Conservation (phyloP, 352 stramenopile genomes). For the Thraustotheca clavata region DNA sequence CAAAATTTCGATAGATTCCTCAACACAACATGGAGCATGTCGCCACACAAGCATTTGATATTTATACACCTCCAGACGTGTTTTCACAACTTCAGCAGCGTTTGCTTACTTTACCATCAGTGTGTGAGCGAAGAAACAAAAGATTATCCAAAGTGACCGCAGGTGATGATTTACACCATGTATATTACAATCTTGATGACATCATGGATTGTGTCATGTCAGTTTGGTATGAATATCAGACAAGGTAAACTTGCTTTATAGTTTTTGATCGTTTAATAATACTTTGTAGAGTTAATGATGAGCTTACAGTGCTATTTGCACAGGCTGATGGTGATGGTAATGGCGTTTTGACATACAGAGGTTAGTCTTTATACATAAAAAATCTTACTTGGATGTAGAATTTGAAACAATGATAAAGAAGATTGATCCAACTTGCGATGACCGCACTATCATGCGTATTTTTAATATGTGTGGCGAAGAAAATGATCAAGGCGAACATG, state of each 20-base stretch:
- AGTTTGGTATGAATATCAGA: constrained; percentile 57
- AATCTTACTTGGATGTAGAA: constrained; percentile 23
- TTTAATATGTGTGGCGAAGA: constrained; percentile 73
- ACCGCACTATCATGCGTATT: constrained; percentile 47
- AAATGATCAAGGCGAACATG: constrained; percentile 71
- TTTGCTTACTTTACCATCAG: constrained; percentile 1
- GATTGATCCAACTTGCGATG: constrained; percentile 41
- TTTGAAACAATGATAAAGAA: constrained; percentile 49
- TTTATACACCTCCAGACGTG: background rate
- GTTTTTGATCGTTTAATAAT: background rate
- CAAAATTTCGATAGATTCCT: constrained; percentile 30
- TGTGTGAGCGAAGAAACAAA: background rate
- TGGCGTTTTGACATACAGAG: constrained; percentile 48
- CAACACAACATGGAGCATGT: background rate
- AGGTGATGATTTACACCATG: background rate
- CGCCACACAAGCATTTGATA: background rate
- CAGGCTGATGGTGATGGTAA: constrained; percentile 48
- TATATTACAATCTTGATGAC: constrained; percentile 45
- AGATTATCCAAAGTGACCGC: background rate
- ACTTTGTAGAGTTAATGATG: constrained; percentile 34
- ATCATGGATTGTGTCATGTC: constrained; percentile 62
- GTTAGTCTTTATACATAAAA: constrained; percentile 23
- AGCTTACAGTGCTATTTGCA: constrained; percentile 58
- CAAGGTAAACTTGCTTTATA: constrained; percentile 29
- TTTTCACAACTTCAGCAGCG: background rate